Evolutionary conservation across 169 alveolate species (phyloP).

Genomic region (Besnoitia besnoiti): DNA sequence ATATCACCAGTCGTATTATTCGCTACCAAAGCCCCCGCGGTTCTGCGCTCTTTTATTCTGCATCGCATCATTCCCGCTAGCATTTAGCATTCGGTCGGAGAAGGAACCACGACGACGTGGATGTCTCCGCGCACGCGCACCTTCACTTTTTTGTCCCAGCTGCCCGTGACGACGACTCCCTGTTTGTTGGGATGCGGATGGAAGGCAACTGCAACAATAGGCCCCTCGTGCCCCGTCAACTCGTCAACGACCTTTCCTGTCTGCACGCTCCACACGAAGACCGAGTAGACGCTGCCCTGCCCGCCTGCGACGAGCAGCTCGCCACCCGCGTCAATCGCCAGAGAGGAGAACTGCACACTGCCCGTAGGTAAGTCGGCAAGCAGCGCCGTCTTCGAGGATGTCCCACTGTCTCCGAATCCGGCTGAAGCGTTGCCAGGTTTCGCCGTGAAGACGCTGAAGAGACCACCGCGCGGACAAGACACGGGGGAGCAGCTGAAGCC

Average conservation of each 20-base stretch:
- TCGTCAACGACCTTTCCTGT: constrained; percentile 89
- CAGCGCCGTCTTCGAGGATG: constrained; percentile 20
- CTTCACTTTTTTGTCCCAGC: constrained; percentile 87
- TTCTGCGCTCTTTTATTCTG: no score
- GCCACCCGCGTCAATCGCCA: constrained; percentile 95
- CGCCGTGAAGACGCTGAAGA: background rate
- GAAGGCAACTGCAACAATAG: constrained; percentile 83
- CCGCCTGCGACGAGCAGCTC: constrained; percentile 98
- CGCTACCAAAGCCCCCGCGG: no score
- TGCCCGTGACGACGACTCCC: constrained; percentile 87
- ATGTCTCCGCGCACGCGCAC: constrained; percentile 12
- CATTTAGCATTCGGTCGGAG: no score
- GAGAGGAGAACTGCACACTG: constrained; percentile 92
- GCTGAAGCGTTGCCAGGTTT: constrained; percentile 36
- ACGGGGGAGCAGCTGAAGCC: background rate
- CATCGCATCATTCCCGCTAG: no score
- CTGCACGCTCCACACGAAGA: constrained; percentile 71
- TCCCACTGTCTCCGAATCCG: constrained; percentile 40
- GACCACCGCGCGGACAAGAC: background rate
- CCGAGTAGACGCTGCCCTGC: constrained; percentile 83
- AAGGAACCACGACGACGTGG: no score
- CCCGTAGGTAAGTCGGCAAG: constrained; percentile 67
- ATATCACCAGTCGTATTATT: no score
- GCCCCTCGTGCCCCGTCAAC: constrained; percentile 90
- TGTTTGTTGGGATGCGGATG: constrained; percentile 77